Conservation (phyloP, 352 stramenopile genomes). For the Phytopythium mirpurense region DNA sequence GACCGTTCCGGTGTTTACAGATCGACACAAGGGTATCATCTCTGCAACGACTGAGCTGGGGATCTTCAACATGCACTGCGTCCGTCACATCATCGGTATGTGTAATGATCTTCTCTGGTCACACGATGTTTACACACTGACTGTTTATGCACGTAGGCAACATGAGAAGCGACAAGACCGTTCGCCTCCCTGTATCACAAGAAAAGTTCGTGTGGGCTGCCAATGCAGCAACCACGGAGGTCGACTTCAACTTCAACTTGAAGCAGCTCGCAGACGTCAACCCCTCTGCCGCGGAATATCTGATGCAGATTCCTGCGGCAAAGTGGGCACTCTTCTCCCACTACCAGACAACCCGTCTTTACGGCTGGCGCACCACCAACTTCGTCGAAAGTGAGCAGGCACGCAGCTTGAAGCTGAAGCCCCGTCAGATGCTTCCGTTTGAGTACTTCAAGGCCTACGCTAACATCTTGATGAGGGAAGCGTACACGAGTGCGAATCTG, state of each 20-base stretch:
- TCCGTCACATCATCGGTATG: conserved; percentile 15
- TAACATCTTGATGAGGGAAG: conserved; percentile 6
- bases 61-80: conserved; percentile 15
- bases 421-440: conserved; percentile 6
- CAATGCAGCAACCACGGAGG: conserved; percentile 6
- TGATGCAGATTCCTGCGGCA: background rate
- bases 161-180: background rate
- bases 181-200: conserved; percentile 11
- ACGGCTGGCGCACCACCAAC: conserved; percentile 15
- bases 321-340: conserved; percentile 11
- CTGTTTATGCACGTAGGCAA: conserved; percentile 14
- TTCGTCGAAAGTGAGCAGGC: conserved; percentile 12
- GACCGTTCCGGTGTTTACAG: conserved; percentile 11
- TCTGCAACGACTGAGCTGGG: conserved; percentile 5
- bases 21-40: conserved; percentile 12
- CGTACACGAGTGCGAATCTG: background rate
- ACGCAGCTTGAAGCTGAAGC: conserved; percentile 10
- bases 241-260: conserved; percentile 6
- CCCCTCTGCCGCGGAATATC: background rate
- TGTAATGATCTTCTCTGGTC: no score
- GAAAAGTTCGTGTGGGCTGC: conserved; percentile 13
- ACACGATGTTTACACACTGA: conserved; percentile 10
- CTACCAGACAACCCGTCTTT: conserved; percentile 1
- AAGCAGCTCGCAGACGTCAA: conserved; percentile 7
- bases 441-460: conserved; percentile 10